Base-by-base conservation (phyloP, 2,329 filamentous ascomycete species). In the Fulvia fulva region DNA sequence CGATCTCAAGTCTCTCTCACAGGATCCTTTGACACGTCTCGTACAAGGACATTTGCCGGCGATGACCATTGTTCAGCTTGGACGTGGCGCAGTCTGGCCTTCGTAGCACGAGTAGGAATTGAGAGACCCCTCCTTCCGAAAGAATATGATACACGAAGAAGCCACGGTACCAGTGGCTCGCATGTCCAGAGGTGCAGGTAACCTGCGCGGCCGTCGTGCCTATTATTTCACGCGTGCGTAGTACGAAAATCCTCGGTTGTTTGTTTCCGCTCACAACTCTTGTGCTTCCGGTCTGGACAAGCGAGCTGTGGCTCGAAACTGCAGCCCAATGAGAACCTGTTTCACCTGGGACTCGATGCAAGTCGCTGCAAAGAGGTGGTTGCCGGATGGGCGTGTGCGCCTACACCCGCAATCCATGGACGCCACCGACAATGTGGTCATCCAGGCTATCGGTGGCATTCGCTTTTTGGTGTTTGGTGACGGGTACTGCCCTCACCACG, bases 371-470 rank as follows among this genome's bases (percentile, higher is more conserved):
- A 57, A 52, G 51, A 58, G 56, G 57, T 32, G 56, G 43, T 23
- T 51, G 22, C 51, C 53, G 54, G 54, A 32, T 53, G 60, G n/a
- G 51, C 57, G 57, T 44, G 59, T 52, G 63, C 59, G 47, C 47
- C 58, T 56, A 16, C 46, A 53, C 41, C 54, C 53, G 55, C 58
- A 30, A 56, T 63, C 46, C 53, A 46, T 54, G 37, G 55, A 41
- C 63, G 63, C 63, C 63, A 65, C 61, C 51, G 26, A 49, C 51
- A 46, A 60, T 59, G 58, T 46, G 34, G 56, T 21, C 43, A 55
- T 52, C 63, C 60, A 61, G 53, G 51, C 56, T 59, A 55, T 59
- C 56, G 60, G 58, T 51, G 49, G 37, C 37, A n/a, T n/a, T n/a
- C 54, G 56, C n/a, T 32, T 30, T 46, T 34, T 30, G 41, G 30